A percentile compares a stretch with the other conserved stretches of the same genome.
These are phyloP conservation scores for Eucalyptus curtisii DNA, from an alignment of 345 rosid genomes.

Conservation along the genomic window DNA sequence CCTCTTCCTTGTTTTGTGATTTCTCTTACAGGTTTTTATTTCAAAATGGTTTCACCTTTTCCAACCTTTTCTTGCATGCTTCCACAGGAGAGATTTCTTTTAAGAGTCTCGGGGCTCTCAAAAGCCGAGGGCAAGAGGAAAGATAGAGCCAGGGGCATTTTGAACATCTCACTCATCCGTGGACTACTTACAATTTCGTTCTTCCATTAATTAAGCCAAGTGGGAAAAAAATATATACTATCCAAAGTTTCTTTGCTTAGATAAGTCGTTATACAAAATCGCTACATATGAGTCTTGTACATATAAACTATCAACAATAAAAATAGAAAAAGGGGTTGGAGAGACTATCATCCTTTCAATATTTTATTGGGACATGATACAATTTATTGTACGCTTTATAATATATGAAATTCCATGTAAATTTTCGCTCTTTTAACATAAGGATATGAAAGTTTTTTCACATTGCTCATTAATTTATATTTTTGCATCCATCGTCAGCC, in stretches of 20 bases:
- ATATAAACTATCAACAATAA: neutral
- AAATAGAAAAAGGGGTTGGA: neutral
- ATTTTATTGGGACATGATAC: rapidly evolving
- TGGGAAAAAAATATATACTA: neutral
- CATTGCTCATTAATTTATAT: neutral
- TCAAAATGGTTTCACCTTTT: slow-evolving; percentile 15
- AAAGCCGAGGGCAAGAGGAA: slow-evolving; percentile 2
- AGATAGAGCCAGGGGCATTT: neutral
- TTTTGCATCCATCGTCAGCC: rapidly evolving
- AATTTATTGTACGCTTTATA: neutral
- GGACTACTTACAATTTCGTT: neutral
- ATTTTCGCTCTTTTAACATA: neutral
- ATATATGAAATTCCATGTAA: neutral
- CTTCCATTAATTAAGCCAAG: neutral
- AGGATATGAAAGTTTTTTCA: neutral
- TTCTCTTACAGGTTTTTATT: slow-evolving; percentile 6
- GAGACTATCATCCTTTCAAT: neutral
- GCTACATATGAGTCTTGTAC: neutral
- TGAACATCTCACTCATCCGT: neutral
- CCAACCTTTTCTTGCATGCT: slow-evolving; percentile 24
- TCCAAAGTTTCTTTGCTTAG: neutral
- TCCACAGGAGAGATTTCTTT: slow-evolving; percentile 4
- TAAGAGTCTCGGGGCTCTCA: slow-evolving; percentile 14
- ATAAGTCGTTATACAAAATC: neutral
- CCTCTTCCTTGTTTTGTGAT: slow-evolving; percentile 1